Base-by-base conservation (phyloP, 768 basidiomycete genomes). In the Arthromyces matolae region DNA sequence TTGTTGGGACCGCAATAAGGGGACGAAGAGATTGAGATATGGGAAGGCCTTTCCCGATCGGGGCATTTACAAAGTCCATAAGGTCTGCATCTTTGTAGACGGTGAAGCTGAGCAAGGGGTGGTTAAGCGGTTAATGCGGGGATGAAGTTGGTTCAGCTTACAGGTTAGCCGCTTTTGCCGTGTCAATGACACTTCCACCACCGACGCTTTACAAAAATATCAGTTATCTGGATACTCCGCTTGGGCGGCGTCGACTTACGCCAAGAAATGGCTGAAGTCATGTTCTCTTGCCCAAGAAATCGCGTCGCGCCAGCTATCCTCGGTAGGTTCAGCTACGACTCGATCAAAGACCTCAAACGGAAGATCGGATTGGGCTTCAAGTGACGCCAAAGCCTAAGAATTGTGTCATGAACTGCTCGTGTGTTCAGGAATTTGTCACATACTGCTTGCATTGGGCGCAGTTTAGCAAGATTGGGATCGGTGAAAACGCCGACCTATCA, bases 1-100 rank as follows among this genome's bases (percentile, higher is more conserved):
- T 80, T 18, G 79, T 80, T 18, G 78, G 77, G 67, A 93, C 75
- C 35, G 92, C 92, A 51, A 95, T 95, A 38, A 98, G 73, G 12
- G 95, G 95, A 7, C 81, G 71, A 19, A 98, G 72, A 14, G 73
- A 69, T 61, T 88, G 71, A 3, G 77, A 70, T 53, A 98, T 86
- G 2, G 94, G 90, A 31, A 85, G 74, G 4, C 94, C 94, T 67
- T 92, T 93, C 34, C 95, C 95, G 44, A 97, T 75, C 0, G 95
- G 95, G 1, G 95, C 93, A 61, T 97, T 98, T 67, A 97, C 89
- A 64, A 95, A 98, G 64, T 98, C 95, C 71, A 93, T 87, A 8
- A 97, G 71, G 60, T 96, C 90, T 1, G 89, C 80, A 53, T 97
- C 91, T 56, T 86, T 86, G 74, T 97, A 97, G 9, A 90, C 89